A percentile compares a stretch with the other conserved stretches of the same genome.
Conservation (phyloP, 2,329 filamentous ascomycete genomes). For the Talaromyces atroroseus region DNA sequence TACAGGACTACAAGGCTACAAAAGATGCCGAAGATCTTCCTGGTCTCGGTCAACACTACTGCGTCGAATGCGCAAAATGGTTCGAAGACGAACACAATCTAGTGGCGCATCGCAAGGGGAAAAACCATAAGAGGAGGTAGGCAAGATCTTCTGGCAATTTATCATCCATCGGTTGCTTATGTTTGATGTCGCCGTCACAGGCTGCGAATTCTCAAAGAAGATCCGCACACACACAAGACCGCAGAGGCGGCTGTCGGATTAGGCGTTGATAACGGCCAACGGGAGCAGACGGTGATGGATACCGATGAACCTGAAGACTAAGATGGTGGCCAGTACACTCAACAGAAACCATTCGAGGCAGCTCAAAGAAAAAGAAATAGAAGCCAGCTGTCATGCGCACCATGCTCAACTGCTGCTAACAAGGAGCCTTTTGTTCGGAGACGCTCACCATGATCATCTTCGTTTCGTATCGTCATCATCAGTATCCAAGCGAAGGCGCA, state of each 20-base stretch:
- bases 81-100: constrained; percentile 81
- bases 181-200: constrained; percentile 41
- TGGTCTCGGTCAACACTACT: constrained; percentile 79
- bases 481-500: neutral
- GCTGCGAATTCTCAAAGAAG: constrained; percentile 73
- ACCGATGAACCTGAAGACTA: constrained; percentile 31
- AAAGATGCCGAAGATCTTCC: constrained; percentile 84
- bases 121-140: constrained; percentile 87
- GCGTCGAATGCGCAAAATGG: constrained; percentile 91
- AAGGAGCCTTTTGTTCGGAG: neutral
- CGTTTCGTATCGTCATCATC: neutral
- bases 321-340: neutral
- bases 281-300: constrained; percentile 32
- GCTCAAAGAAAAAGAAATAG: neutral
- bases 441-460: neutral
- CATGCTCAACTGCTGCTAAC: neutral
- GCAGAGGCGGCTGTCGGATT: constrained; percentile 76
- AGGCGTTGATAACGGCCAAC: constrained; percentile 60
- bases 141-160: constrained; percentile 4
- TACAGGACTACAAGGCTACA: constrained; percentile 69
- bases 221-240: constrained; percentile 78
- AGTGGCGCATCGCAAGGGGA: constrained; percentile 71
- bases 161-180: neutral
- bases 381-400: too few relatives aligned
- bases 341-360: neutral